Evolutionary conservation across 805 yeast genomes (phyloP), one percentile per base, ranked within the genome.

Genomic region (Saccharomycopsis malanga): DNA sequence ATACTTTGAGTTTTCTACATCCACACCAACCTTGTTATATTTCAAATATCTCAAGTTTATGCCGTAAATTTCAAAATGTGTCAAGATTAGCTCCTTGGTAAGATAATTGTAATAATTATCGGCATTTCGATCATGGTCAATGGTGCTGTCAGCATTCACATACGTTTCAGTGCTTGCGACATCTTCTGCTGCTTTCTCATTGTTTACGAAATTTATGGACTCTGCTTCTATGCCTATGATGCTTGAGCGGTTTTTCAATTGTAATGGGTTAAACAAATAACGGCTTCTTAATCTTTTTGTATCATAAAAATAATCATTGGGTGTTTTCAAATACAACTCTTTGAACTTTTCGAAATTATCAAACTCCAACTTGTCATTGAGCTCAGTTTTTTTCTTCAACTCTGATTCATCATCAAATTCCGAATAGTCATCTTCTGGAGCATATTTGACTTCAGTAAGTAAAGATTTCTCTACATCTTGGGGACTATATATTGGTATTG

Each of bases 401-500:
- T 51, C 52, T 24, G 58, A 66, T 4, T 62, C 59, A 10, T 67
- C 72, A 20, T 71, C 71, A 2, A 72, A 63, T 45, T 74, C 76
- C 52, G 75, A 74, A 34, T 77, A 75, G 50, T 74, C 60, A 23
- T 64, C 66, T 12, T 55, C 55, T 48, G 62, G 68, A 30, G 57
- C 80, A 59, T 76, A 83, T 45, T 73, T 77, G 2, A 84, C 91
- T 58, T 85, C 94, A 1, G 87, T 80, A 42, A 84, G 63, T 48
- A 85, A 63, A 0, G 93, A 81, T 56, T 76, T 73, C 58, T 88
- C 96, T 18, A 88, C 95, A 61, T 88, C 96, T 53, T 69, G 67
- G 1, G 89, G 72, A 3, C 74, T 73, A 57, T 77, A 87, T 35
- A 70, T 69, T 2, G 82, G 79, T 4, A 87, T 76, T 2, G 69